Conservation (phyloP, 2,329 filamentous ascomycete species). For the Talaromyces atroroseus region DNA sequence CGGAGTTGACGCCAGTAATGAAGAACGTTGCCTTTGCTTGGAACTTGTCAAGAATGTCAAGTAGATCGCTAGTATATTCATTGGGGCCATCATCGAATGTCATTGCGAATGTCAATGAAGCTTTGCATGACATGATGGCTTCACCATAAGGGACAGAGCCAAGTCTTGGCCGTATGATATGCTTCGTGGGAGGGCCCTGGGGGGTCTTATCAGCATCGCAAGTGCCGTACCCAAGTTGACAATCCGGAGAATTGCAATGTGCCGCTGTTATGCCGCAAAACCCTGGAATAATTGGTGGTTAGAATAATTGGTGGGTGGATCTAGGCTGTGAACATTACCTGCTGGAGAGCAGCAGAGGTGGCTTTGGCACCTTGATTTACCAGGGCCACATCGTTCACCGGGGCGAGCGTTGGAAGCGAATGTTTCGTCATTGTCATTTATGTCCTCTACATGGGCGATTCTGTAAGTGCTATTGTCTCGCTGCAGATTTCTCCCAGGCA, state of each 20-base stretch:
- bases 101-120: constrained; percentile 57
- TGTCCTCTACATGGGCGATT: neutral
- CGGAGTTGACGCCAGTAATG: constrained; percentile 49
- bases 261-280: constrained; percentile 33
- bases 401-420: neutral
- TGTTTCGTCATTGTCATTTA: neutral
- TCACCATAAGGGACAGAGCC: constrained; percentile 34
- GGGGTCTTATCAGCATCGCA: constrained; percentile 35
- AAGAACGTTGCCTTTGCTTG: constrained; percentile 64
- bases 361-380: constrained; percentile 28
- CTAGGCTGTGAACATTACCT: constrained; percentile 22
- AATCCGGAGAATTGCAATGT: constrained; percentile 38
- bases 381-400: constrained; percentile 28
- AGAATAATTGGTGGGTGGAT: neutral
- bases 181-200: constrained; percentile 29
- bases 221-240: constrained; percentile 33
- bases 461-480: constrained; percentile 1
- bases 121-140: constrained; percentile 35
- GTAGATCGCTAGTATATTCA: constrained; percentile 55
- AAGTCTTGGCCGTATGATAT: constrained; percentile 30
- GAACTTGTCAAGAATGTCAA: constrained; percentile 57
- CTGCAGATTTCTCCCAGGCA: neutral
- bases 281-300: constrained; percentile 23
- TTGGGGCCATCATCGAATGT: constrained; percentile 65
- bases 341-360: constrained; percentile 35